Evolutionary conservation across 352 stramenopile genomes (phyloP).

Genomic region (Phytophthora idaei): DNA sequence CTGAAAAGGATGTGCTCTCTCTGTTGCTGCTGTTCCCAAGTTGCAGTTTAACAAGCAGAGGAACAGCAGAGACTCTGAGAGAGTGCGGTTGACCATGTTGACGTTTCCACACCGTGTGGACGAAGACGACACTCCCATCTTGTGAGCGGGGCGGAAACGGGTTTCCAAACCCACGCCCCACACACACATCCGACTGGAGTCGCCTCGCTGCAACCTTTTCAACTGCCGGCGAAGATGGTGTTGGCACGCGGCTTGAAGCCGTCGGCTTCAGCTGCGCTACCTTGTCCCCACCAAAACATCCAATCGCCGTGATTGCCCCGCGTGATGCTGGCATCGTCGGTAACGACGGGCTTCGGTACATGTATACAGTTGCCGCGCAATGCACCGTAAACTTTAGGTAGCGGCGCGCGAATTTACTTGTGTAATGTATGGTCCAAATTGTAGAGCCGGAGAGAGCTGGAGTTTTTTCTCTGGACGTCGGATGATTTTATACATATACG

Average conservation of each 20-base stretch:
- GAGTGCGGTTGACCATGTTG: slow-evolving; percentile 14
- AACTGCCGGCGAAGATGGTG: slow-evolving; percentile 1
- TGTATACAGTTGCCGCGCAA: slow-evolving; percentile 4
- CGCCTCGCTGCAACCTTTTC: not conserved
- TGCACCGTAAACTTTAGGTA: slow-evolving; percentile 9
- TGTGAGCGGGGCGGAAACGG: slow-evolving; percentile 14
- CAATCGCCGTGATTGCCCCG: slow-evolving; percentile 12
- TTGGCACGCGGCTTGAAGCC: slow-evolving; percentile 1
- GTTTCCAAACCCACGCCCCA: not conserved
- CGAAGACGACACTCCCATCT: slow-evolving; percentile 1
- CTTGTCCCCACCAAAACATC: not conserved
- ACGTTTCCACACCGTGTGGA: slow-evolving; percentile 6
- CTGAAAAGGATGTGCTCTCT: slow-evolving; percentile 18
- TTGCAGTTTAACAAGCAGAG: not conserved
- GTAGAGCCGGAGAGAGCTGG: slow-evolving; percentile 31
- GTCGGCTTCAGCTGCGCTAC: slow-evolving; percentile 1
- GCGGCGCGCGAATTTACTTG: slow-evolving; percentile 2
- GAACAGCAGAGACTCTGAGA: slow-evolving; percentile 1
- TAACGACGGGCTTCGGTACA: too few relatives aligned
- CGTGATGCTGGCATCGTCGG: too few relatives aligned
- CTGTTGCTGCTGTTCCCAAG: too few relatives aligned
- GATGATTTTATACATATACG: not conserved
- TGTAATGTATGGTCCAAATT: slow-evolving; percentile 19
- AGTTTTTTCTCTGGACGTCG: not conserved
- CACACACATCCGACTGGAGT: slow-evolving; percentile 4